Evolutionary conservation across 1,139 yeast genomes (phyloP).

Genomic region (Magnusiomyces ingens): DNA sequence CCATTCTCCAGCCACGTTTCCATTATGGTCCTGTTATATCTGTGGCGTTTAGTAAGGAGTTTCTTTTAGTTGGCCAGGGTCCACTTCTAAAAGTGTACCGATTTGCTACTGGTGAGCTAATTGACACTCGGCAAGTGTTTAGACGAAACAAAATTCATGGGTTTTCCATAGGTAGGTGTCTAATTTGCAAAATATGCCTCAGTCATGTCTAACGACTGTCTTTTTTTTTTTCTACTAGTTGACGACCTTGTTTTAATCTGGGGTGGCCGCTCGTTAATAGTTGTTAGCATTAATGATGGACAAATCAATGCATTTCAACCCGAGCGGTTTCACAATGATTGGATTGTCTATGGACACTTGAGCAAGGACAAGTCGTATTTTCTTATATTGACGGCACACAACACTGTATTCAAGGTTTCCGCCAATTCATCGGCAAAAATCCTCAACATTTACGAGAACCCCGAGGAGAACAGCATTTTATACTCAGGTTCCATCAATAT

Average conservation of each 20-base stretch:
- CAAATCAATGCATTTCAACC: conserved; percentile 10
- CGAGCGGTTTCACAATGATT: conserved; percentile 6
- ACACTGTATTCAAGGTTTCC: conserved; percentile 51
- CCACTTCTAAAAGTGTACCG: conserved; percentile 54
- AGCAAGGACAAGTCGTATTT: conserved; percentile 40
- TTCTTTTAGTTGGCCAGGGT: conserved; percentile 68
- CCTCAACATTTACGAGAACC: conserved; percentile 41
- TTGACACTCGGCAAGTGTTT: conserved; percentile 47
- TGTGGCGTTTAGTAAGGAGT: conserved; percentile 40
- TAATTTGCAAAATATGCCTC: neutral
- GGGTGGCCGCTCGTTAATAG: conserved; percentile 66
- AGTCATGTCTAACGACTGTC: neutral
- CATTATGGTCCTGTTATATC: conserved; percentile 77
- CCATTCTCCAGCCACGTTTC: conserved; percentile 6
- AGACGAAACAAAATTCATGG: conserved; percentile 74
- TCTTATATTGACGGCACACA: conserved; percentile 68
- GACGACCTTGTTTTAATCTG: conserved; percentile 42
- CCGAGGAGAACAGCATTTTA: conserved; percentile 67
- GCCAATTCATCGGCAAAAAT: conserved; percentile 30
- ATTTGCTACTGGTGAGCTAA: conserved; percentile 37
- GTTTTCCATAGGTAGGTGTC: conserved; percentile 38
- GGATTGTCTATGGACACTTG: conserved; percentile 5
- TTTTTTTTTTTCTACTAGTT: neutral
- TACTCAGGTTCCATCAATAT: conserved; percentile 76
- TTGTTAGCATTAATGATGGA: conserved; percentile 24